A percentile compares a stretch with the other conserved stretches of the same genome.
Conservation (phyloP, 441 rosid species). For the Gossypium schwendimanii region DNA sequence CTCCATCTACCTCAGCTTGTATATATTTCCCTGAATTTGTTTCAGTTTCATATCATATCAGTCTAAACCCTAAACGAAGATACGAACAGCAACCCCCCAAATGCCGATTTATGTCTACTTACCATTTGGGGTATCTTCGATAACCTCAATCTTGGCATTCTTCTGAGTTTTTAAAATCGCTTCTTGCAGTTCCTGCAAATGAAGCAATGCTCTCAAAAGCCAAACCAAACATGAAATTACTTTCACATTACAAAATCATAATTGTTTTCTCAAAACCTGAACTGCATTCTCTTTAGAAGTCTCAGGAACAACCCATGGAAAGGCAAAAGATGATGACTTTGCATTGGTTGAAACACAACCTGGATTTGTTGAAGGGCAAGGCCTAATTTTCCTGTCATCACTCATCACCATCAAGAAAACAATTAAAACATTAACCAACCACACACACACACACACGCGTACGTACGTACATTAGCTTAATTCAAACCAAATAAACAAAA, state of each 20-base stretch:
- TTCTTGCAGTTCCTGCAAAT: slow-evolving; percentile 53
- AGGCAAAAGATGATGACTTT: slow-evolving; percentile 63
- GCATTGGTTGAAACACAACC: slow-evolving; percentile 86
- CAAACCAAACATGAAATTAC: background rate
- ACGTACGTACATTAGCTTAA: background rate
- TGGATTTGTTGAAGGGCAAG: slow-evolving; percentile 85
- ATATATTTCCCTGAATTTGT: slow-evolving; percentile 48
- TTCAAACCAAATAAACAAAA: background rate
- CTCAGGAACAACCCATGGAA: slow-evolving; percentile 65
- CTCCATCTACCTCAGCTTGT: slow-evolving; percentile 70
- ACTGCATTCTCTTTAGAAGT: slow-evolving; percentile 36
- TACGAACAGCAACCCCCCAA: background rate
- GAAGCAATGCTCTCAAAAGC: background rate
- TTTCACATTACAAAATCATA: background rate
- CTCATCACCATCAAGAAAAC: background rate
- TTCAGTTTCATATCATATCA: background rate
- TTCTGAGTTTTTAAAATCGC: slow-evolving; percentile 63
- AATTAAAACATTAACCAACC: background rate
- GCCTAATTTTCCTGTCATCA: slow-evolving; percentile 53
- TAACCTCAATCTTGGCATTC: slow-evolving; percentile 47
- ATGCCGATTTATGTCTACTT: slow-evolving; percentile 10
- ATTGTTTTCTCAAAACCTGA: slow-evolving; percentile 31
- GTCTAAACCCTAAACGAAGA: background rate
- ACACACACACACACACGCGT: background rate
- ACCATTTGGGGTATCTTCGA: slow-evolving; percentile 71